Base-by-base conservation (phyloP, 73 alveolate genomes). In the Tetrahymena elliotti region DNA sequence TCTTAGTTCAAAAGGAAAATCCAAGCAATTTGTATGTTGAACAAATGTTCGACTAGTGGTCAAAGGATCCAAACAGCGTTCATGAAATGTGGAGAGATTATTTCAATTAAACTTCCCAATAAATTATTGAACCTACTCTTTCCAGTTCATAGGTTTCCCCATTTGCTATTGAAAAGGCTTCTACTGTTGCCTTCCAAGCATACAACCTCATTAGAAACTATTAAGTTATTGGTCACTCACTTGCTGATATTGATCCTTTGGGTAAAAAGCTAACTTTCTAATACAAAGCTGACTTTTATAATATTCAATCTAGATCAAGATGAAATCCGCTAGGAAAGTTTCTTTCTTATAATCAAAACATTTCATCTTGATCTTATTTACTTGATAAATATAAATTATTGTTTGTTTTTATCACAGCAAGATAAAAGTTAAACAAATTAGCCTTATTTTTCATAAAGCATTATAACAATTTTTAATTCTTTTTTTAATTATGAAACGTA, bases 31-130 rank as follows among this genome's bases (percentile, higher is more conserved):
- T 68, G 38, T 97, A 97, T 93, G 93, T 93, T 34, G 97, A 97
- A 54, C 84, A 97, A 40, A 97, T 97, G 99, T 95, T 96, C 96
- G 99, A 97, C 41, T 38, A 35, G 39, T 97, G 99, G 99, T 83
- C 53, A 82, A 96, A 93, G 93, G 99, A 97, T 93, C 98, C 97
- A 38, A 18, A 54, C 93, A 92, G 96, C 37, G 99, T 97, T 35
- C 97, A 96, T 88, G 94, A 97, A 41, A 96, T 98, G 20, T 97
- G 99, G 99, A 38, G 94, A 33, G 52, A 94, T 38, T 96, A 96
- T 96, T 97, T 97, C 96, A 41, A 94, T 36, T 83, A 94, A 31
- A 68, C 88, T 31, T 68, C 88, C 15, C 88, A 68, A 68, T 68
- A 68, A 31, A 31, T 68, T 68, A 68, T 68, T 68, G 88, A 68